Evolutionary conservation across 768 basidiomycete genomes (phyloP), one percentile per base, ranked within the genome.

Genomic region (Cystofilobasidium ferigula): DNA sequence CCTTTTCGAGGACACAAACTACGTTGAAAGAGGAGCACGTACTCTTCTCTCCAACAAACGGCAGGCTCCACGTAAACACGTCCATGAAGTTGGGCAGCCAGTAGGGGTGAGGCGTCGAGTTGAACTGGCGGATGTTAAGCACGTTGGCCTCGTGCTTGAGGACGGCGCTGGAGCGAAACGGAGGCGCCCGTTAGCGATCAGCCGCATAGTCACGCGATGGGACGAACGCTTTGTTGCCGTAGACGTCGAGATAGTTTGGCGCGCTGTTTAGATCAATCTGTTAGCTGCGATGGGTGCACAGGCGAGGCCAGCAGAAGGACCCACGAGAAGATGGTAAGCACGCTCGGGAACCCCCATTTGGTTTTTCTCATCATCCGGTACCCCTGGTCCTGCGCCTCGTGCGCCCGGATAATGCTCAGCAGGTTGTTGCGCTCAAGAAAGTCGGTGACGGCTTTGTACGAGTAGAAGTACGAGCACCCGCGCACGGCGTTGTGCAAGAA

Each of bases 291-390:
- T n/a, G n/a, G n/a, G n/a, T n/a, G n/a, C n/a, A n/a, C n/a, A n/a
- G n/a, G n/a, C n/a, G n/a, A n/a, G n/a, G n/a, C n/a, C n/a, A n/a
- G n/a, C n/a, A n/a, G n/a, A n/a, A n/a, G n/a, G n/a, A n/a, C n/a
- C n/a, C n/a, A n/a, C 18, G 89, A 93, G 79, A 99, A 99, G 72
- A 99, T 92, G n/a, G 94, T 98, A 92, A 99, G 98, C 66, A 99
- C 93, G 20, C 92, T 94, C 22, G 95, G 94, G 80, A 99, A 98
- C 8, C 94, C 93, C 0, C 30, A 32, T 77, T 91, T 90, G 6
- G 94, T 97, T 78, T 99, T 99, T 71, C 92, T 88, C 74, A 98
- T 97, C 95, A 97, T 97, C 62, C 93, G 89, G 75, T 94, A 95
- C 16, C 89, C 61, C 34, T 62, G 61, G 34, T 60, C 58, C 77